Conservation (phyloP, 2,329 filamentous ascomycete genomes). For the Nemania bipapillata region DNA sequence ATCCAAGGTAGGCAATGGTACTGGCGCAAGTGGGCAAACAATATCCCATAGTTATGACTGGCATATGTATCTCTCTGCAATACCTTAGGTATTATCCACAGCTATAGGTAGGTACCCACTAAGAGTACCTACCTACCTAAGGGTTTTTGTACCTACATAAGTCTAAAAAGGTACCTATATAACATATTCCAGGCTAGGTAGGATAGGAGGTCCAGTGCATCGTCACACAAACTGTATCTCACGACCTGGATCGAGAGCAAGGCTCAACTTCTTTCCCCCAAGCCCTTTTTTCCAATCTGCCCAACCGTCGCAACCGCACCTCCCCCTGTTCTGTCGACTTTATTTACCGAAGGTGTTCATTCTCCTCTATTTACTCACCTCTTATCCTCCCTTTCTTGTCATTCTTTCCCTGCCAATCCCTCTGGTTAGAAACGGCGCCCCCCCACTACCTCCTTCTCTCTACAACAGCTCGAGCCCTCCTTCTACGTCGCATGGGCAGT, state of each 20-base stretch:
- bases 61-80: neutral
- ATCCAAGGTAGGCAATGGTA: too few species aligned
- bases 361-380: neutral
- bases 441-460: neutral
- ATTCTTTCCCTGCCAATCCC: constrained; percentile 16
- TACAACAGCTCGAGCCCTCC: constrained; percentile 6
- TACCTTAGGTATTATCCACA: too few species aligned
- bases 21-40: too few species aligned
- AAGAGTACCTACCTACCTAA: neutral
- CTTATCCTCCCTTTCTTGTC: constrained; percentile 12
- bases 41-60: too few species aligned
- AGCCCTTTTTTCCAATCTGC: constrained; percentile 6
- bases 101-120: neutral
- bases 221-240: neutral
- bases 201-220: neutral
- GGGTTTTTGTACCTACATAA: neutral
- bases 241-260: too few species aligned
- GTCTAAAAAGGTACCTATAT: neutral
- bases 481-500: constrained; percentile 24
- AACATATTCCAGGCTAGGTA: too few species aligned
- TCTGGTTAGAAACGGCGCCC: neutral
- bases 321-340: neutral
- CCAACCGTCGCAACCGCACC: constrained; percentile 14
- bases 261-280: constrained; percentile 30
- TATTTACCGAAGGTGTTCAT: neutral